Evolutionary conservation across 805 yeast species (phyloP).

Genomic region (Priceomyces carsonii): DNA sequence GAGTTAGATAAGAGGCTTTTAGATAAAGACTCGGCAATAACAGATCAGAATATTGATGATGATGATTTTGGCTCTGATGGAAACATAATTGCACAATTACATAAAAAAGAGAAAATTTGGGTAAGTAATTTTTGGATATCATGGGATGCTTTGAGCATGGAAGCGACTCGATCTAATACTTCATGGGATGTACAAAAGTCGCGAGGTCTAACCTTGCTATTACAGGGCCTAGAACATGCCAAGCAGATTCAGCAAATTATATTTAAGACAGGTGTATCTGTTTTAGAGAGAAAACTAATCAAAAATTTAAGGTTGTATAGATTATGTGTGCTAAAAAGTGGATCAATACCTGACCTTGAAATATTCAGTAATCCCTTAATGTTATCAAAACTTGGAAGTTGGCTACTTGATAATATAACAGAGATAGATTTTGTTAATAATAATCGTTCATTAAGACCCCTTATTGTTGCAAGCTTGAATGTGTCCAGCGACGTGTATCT

Average conservation of each 20-base stretch:
- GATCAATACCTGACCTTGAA: conserved; percentile 66
- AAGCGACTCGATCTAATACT: conserved; percentile 18
- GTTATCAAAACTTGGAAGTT: conserved; percentile 77
- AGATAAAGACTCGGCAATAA: conserved; percentile 18
- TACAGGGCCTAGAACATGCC: conserved; percentile 81
- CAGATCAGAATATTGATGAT: conserved; percentile 21
- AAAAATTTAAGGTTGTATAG: conserved; percentile 80
- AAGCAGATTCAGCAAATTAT: conserved; percentile 78
- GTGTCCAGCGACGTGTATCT: conserved; percentile 72
- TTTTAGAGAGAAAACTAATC: conserved; percentile 77
- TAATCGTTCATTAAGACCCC: conserved; percentile 58
- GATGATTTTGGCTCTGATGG: conserved; percentile 19
- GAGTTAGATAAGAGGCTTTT: conserved; percentile 55
- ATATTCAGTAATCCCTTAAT: conserved; percentile 86
- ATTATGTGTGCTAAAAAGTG: conserved; percentile 85
- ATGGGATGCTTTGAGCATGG: conserved; percentile 52
- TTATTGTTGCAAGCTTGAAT: conserved; percentile 84
- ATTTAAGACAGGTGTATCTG: conserved; percentile 85
- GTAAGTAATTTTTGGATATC: conserved; percentile 67
- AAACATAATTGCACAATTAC: conserved; percentile 28
- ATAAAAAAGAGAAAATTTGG: conserved; percentile 62
- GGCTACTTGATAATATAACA: conserved; percentile 89
- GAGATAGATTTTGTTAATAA: conserved; percentile 58
- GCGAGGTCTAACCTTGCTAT: conserved; percentile 52
- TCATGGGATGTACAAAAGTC: conserved; percentile 24